Evolutionary conservation across 2,329 filamentous ascomycete species (phyloP).

Genomic region (Aspergillus sergii): DNA sequence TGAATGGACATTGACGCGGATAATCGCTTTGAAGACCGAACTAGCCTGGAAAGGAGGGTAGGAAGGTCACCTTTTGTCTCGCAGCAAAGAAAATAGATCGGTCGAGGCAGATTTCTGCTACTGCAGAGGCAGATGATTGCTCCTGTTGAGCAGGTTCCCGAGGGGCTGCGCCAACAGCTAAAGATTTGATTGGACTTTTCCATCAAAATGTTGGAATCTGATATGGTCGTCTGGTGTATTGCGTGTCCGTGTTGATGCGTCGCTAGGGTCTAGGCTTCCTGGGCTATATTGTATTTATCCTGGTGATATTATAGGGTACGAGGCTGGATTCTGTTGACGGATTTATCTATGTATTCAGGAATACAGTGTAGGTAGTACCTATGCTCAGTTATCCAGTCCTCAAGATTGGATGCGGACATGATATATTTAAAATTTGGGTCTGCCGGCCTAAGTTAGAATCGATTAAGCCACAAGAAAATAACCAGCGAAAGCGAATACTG

Average conservation of each 20-base stretch:
- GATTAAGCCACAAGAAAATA: not conserved
- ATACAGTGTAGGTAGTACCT: not conserved
- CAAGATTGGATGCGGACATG: not conserved
- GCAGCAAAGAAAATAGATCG: not conserved
- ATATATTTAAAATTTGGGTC: not conserved
- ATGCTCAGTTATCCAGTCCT: not conserved
- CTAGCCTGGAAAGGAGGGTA: not conserved
- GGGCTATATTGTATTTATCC: not conserved
- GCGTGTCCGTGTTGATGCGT: constrained; percentile 12
- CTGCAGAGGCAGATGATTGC: not conserved
- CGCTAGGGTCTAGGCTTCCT: constrained; percentile 1
- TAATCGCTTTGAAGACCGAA: not conserved
- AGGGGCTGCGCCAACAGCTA: not conserved
- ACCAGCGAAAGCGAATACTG: not conserved
- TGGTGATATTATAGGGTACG: not conserved
- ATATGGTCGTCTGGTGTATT: not conserved
- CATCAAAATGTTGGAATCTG: not conserved
- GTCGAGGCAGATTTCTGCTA: not conserved
- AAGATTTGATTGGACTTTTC: not conserved
- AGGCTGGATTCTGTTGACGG: not conserved
- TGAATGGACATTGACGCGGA: not conserved
- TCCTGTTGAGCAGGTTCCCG: not conserved
- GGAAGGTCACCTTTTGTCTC: not conserved
- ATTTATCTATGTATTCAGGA: not conserved
- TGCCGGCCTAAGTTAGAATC: not conserved